Percentiles rank a stretch among this genome's conserved stretches.
Conservation (phyloP, 2,329 filamentous ascomycete genomes). For the Graphilbum ipis-grandicollis region DNA sequence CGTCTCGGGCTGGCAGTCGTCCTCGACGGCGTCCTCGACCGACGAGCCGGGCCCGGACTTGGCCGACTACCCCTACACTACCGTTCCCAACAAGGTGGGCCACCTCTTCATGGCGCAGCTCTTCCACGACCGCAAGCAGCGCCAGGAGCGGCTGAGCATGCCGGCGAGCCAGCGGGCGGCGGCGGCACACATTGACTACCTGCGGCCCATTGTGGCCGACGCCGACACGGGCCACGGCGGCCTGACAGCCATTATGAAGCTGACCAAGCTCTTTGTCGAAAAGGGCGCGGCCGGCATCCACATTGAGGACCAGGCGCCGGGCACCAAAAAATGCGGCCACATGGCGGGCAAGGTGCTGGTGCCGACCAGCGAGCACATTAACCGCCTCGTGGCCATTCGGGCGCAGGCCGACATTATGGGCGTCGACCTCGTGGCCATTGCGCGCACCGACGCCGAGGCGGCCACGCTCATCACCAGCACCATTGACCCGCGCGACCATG, state of each 20-base stretch:
- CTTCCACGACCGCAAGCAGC: conserved; percentile 98
- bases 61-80: conserved; percentile 94
- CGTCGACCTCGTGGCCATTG: conserved; percentile 73
- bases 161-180: conserved; percentile 48
- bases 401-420: conserved; percentile 99
- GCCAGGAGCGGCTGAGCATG: conserved; percentile 69
- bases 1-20: conserved; percentile 97
- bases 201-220: conserved; percentile 90
- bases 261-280: conserved; percentile 94
- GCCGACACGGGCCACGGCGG: conserved; percentile 95
- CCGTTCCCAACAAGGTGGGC: conserved; percentile 93
- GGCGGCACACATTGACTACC: conserved; percentile 74
- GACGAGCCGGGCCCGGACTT: conserved; percentile 96
- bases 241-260: conserved; percentile 97
- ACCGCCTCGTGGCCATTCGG: conserved; percentile 87
- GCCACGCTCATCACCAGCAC: conserved; percentile 93
- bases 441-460: conserved; percentile 92
- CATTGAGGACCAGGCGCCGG: conserved; percentile 95
- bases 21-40: conserved; percentile 83
- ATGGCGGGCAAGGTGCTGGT: conserved; percentile 98
- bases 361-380: conserved; percentile 94
- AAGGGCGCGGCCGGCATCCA: conserved; percentile 94
- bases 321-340: conserved; percentile 98
- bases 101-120: conserved; percentile 97
- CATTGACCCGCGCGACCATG: conserved; percentile 88